A percentile compares a stretch with the other conserved stretches of the same genome.
Conservation (phyloP, 345 rosid species). For the Rhodamnia rubescens region DNA sequence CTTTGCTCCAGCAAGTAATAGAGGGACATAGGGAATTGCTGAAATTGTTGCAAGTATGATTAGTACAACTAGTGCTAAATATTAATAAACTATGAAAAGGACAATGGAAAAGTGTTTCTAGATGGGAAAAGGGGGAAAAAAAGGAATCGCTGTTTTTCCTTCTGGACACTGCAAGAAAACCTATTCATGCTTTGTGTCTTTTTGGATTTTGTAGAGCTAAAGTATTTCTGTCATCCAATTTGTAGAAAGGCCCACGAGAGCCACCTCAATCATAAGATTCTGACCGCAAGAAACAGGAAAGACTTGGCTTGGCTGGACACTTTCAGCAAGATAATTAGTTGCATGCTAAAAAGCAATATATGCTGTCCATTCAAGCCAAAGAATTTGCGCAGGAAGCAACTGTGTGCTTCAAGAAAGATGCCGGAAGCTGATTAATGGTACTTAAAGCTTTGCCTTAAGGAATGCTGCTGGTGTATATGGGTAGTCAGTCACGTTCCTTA, state of each 20-base stretch:
- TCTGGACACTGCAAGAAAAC: background rate
- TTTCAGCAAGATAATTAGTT: background rate
- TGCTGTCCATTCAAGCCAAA: background rate
- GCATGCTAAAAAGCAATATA: background rate
- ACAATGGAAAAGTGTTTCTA: background rate
- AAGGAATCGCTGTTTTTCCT: background rate
- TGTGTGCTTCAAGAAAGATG: background rate
- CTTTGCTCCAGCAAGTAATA: constrained; percentile 70
- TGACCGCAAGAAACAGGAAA: background rate
- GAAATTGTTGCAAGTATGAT: background rate
- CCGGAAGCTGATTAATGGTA: background rate
- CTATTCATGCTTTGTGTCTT: background rate
- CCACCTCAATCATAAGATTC: background rate
- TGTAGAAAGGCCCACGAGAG: background rate
- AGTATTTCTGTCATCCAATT: background rate
- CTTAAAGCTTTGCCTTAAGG: background rate
- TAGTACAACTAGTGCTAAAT: background rate
- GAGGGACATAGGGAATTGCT: constrained; percentile 57
- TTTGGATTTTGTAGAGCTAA: background rate
- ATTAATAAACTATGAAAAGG: background rate
- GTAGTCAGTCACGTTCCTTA: background rate
- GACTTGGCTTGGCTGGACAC: background rate
- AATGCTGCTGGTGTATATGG: background rate
- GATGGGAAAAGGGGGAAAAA: background rate
- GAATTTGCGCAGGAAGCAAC: background rate